Base-by-base conservation (phyloP, 352 stramenopile genomes). In the Phytophthora podocarpi region DNA sequence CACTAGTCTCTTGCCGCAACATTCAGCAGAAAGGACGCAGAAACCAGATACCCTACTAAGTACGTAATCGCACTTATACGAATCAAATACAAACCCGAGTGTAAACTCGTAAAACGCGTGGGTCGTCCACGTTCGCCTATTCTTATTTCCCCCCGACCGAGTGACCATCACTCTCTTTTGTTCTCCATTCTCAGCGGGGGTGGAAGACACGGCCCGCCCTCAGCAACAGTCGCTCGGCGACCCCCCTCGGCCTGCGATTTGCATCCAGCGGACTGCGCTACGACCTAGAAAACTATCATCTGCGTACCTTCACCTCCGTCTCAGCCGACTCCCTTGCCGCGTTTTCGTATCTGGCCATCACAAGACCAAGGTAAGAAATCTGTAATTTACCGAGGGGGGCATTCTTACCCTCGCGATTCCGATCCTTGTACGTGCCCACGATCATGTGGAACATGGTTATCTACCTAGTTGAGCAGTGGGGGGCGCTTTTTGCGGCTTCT, bases 341-440 rank as follows among this genome's bases (percentile, higher is more conserved):
- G 35, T 45, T 47, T 11, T 61, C 20, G 24, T 64, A 27, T 72
- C 36, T 76, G 55, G 62, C 20, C 57, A 37, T 46, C 55, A 49
- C 58, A 64, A 76, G 27, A 57, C 18, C 50, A 23, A 82, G 73
- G 73, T 82, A 78, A 72, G 66, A 63, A 70, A 50, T 9, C 24
- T 30, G 70, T 77, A 78, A 59, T 70, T 77, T 76, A 75, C 46
- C 26, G 39, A 70, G 42, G 49, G 59, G 55, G 59, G 35, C 4
- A 4, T 52, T 51, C 11, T 21, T 23, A 24, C 27, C 51, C 23
- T 43, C 9, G n/a, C 21, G 27, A 35, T 18, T 43, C 34, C 21
- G 13, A 21, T 3, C 21, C 12, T 27, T 20, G 16, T 3, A 48
- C 6, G 16, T 28, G 3, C 16, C n/a, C 21, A 18, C 23, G 30